Conservation (phyloP, 768 basidiomycete genomes). For the Leucogyrophana mollusca region DNA sequence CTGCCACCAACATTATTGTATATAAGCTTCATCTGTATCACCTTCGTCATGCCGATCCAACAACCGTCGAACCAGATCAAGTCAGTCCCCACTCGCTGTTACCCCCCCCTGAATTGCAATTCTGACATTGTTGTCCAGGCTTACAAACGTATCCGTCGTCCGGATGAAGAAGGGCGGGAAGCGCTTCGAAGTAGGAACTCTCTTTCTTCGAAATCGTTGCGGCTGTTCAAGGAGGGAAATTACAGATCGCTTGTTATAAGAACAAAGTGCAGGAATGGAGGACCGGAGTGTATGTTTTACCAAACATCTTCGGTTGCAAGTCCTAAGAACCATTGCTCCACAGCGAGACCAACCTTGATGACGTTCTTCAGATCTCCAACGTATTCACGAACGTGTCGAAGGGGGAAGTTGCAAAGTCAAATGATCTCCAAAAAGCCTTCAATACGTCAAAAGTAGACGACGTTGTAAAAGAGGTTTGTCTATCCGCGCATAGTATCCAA, state of each 20-base stretch:
- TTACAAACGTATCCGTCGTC: conserved; percentile 97
- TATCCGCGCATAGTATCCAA: not conserved
- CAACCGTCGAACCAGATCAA: conserved; percentile 92
- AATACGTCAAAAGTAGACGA: conserved; percentile 68
- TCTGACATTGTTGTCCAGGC: conserved; percentile 41
- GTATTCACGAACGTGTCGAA: conserved; percentile 97
- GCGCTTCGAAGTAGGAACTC: conserved; percentile 81
- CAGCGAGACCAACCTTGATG: conserved; percentile 91
- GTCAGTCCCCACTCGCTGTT: conserved; percentile 34
- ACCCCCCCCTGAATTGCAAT: conserved; percentile 6
- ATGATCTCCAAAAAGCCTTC: conserved; percentile 92
- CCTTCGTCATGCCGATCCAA: conserved; percentile 53
- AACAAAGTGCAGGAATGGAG: conserved; percentile 99
- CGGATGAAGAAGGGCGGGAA: conserved; percentile 96
- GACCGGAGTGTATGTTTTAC: conserved; percentile 71
- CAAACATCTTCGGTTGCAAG: not conserved
- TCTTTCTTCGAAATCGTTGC: not conserved
- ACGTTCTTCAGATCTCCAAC: conserved; percentile 94
- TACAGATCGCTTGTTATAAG: conserved; percentile 95
- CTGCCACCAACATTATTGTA: not conserved
- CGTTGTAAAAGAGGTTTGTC: conserved; percentile 76
- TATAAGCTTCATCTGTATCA: conserved; percentile 2
- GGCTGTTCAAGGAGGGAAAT: not conserved
- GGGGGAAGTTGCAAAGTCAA: conserved; percentile 86
- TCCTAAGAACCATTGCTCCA: not conserved